Evolutionary conservation across 441 rosid species (phyloP).

Genomic region (Mallotus japonicus): DNA sequence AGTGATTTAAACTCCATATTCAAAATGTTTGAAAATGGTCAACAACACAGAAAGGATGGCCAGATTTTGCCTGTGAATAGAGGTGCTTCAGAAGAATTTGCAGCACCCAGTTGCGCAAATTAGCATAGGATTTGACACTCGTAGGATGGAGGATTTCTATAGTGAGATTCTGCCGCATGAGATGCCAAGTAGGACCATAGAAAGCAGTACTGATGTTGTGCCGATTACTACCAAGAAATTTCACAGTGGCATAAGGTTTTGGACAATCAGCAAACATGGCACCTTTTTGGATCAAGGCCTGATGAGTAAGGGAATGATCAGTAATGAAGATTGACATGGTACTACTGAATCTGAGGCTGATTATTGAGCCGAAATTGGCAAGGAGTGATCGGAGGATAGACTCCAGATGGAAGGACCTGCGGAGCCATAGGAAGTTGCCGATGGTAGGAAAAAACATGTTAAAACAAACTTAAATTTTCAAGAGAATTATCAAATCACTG

Average conservation of each 20-base stretch:
- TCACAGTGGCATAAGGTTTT: neutral
- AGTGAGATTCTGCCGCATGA: slow-evolving; percentile 41
- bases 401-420: neutral
- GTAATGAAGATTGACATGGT: slow-evolving; percentile 26
- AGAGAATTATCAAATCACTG: too few species aligned
- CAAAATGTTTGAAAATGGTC: too few species aligned
- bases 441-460: slow-evolving; percentile 18
- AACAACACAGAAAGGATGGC: too few species aligned
- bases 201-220: slow-evolving; percentile 29
- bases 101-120: too few species aligned
- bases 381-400: slow-evolving; percentile 18
- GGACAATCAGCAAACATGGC: slow-evolving; percentile 42
- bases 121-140: slow-evolving; percentile 28
- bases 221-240: slow-evolving; percentile 29
- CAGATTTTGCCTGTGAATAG: too few species aligned
- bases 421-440: slow-evolving; percentile 15
- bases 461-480: too few species aligned
- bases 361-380: slow-evolving; percentile 16
- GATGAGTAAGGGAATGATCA: slow-evolving; percentile 37
- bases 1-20: too few species aligned
- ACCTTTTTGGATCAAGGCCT: slow-evolving; percentile 36
- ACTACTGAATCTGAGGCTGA: slow-evolving; percentile 16
- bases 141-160: slow-evolving; percentile 43
- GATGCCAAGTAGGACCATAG: slow-evolving; percentile 44
- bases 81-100: too few species aligned